Evolutionary conservation across 768 basidiomycete species (phyloP).

Genomic region (Calocera cornea): DNA sequence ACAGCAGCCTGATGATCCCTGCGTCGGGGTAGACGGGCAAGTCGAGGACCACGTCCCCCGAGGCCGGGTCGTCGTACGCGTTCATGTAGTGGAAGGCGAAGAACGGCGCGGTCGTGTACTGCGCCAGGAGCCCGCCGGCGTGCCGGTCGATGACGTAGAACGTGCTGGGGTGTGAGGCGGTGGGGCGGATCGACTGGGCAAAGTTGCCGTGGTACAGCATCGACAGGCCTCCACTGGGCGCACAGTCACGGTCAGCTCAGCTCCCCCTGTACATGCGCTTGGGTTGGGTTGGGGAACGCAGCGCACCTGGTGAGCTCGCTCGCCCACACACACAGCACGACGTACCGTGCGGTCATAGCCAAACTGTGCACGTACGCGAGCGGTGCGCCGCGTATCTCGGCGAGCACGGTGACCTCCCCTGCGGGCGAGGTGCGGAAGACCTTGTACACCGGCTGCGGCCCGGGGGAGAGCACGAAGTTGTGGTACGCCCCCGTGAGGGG

Average conservation of each 20-base stretch:
- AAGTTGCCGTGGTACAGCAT: conserved; percentile 25
- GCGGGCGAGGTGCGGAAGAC: conserved; percentile 27
- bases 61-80: conserved; percentile 27
- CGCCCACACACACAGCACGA: conserved; percentile 27
- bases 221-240: conserved; percentile 12
- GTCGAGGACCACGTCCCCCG: conserved; percentile 26
- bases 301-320: not conserved
- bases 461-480: conserved; percentile 26
- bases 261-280: too few relatives aligned
- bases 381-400: conserved; percentile 28
- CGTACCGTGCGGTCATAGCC: conserved; percentile 27
- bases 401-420: conserved; percentile 23
- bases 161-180: conserved; percentile 18
- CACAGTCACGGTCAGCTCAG: conserved; percentile 6
- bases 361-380: conserved; percentile 31
- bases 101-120: conserved; percentile 28
- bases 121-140: conserved; percentile 25
- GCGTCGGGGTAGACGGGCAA: conserved; percentile 26
- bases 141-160: conserved; percentile 31
- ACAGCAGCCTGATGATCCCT: conserved; percentile 24
- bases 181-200: conserved; percentile 23
- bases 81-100: conserved; percentile 32
- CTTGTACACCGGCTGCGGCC: conserved; percentile 20
- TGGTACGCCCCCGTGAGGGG: conserved; percentile 26
- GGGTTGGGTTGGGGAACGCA: not conserved